A percentile compares a stretch with the other conserved stretches of the same genome.
These are phyloP conservation scores for Sporothrix mexicana DNA, from an alignment of 2,329 filamentous ascomycete genomes.

Conservation along the genomic window DNA sequence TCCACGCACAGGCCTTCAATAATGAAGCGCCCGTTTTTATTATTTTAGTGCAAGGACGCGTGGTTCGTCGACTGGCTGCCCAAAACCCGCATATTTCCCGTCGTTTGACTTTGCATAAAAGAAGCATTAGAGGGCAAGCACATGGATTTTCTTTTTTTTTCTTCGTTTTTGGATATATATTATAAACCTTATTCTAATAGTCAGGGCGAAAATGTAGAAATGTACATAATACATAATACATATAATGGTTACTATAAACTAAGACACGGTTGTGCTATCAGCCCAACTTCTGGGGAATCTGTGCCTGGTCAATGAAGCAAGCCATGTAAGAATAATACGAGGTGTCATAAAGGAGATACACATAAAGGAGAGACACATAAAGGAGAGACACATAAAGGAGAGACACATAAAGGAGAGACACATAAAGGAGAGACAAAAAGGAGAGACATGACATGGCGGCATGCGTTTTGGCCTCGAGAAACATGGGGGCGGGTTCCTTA, in stretches of 20 bases:
- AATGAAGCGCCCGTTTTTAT: background rate
- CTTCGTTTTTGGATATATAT: background rate
- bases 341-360: too few species aligned
- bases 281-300: too few species aligned
- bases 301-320: background rate
- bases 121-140: background rate
- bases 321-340: background rate
- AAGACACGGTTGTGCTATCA: background rate
- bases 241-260: conserved; percentile 12
- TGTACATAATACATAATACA: background rate
- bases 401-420: background rate
- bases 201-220: background rate
- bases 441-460: background rate
- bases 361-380: too few species aligned
- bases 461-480: background rate
- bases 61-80: background rate
- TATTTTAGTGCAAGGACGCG: background rate
- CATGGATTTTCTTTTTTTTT: background rate
- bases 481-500: background rate
- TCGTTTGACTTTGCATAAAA: conserved; percentile 3
- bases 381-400: background rate
- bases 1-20: background rate
- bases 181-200: conserved; percentile 7
- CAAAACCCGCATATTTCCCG: background rate
- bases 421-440: background rate